Conservation (phyloP, 1,139 yeast species). For the Zhuliangozyma parablackwelliae region DNA sequence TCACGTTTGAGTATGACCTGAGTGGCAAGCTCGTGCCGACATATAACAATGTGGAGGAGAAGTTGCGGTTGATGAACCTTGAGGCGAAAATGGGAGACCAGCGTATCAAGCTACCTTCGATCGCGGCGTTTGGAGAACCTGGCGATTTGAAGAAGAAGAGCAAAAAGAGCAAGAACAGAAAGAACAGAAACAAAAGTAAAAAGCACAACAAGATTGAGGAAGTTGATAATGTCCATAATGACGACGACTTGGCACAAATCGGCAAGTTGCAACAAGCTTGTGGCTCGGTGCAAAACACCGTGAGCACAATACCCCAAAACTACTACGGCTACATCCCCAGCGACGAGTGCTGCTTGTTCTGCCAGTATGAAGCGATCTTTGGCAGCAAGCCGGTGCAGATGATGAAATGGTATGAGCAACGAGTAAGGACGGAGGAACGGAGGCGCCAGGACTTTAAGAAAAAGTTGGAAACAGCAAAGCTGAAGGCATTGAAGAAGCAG, state of each 20-base stretch:
- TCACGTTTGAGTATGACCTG: constrained; percentile 41
- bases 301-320: constrained; percentile 5
- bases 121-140: constrained; percentile 8
- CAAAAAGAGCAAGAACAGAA: constrained; percentile 1
- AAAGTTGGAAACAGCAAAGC: constrained; percentile 35
- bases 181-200: constrained; percentile 15
- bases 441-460: constrained; percentile 30
- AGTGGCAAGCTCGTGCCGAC: constrained; percentile 43
- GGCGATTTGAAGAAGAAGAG: too few species aligned
- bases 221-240: too few species aligned
- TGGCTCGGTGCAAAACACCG: too few species aligned
- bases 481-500: constrained; percentile 29
- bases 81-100: constrained; percentile 4
- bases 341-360: constrained; percentile 44
- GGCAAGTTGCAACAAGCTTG: too few species aligned
- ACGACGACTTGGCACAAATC: too few species aligned
- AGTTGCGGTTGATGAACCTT: constrained; percentile 27
- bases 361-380: constrained; percentile 53
- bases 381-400: constrained; percentile 19
- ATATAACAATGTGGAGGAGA: constrained; percentile 37
- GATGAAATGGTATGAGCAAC: constrained; percentile 24
- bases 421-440: constrained; percentile 29
- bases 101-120: constrained; percentile 13
- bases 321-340: constrained; percentile 11
- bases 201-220: too few species aligned